Base-by-base conservation (phyloP, 2,329 filamentous ascomycete species). In the Coniochaeta pulveracea region DNA sequence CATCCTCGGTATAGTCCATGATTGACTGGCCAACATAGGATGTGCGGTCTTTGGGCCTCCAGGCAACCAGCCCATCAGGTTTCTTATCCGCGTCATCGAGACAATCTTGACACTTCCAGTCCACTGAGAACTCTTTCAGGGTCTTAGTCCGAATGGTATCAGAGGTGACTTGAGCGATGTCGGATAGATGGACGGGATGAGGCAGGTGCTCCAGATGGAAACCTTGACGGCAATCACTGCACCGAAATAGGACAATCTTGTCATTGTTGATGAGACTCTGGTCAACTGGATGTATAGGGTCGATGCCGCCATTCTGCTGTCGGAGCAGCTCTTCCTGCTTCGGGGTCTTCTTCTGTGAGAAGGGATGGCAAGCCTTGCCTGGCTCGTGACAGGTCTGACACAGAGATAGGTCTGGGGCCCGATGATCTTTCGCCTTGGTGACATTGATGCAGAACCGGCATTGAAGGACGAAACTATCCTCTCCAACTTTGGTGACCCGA, bases 121-220 rank as follows among this genome's bases (percentile, higher is more conserved):
- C 72, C 10, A 64, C 62, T 3, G 72, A 71, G 55, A 93, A 93
- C 48, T 91, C 78, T 3, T 74, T 63, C 27, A 84, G 71, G 2
- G 80, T 74, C 40, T 76, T 69, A 14, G 72, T 61, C 15, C 71
- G 71, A 28, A 75, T 49, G 27, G 69, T 62, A 25, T 63, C 55
- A 6, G 60, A 54, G 28, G 49, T 41, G 35, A 57, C 52, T 12
- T 51, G 47, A 15, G 16, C 25, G 21, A 33, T n/a, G 26, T 52
- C 51, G 17, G 58, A 43, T 15, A 54, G 43, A 27, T 48, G 43
- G 34, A 52, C 47, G 14, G 56, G 47, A 15, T 69, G 58, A 4
- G 84, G 78, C 8, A 96, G 61, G 58, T 98, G 89, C 38, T 89
- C 74, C 42, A 80, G 78, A 53, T 98, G 91, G 61, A 79, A 95